Percentiles rank a stretch among this genome's conserved stretches.
Evolutionary conservation across 176 grass and related monocot genomes (phyloP).

Genomic region (Dactylis glomerata): DNA sequence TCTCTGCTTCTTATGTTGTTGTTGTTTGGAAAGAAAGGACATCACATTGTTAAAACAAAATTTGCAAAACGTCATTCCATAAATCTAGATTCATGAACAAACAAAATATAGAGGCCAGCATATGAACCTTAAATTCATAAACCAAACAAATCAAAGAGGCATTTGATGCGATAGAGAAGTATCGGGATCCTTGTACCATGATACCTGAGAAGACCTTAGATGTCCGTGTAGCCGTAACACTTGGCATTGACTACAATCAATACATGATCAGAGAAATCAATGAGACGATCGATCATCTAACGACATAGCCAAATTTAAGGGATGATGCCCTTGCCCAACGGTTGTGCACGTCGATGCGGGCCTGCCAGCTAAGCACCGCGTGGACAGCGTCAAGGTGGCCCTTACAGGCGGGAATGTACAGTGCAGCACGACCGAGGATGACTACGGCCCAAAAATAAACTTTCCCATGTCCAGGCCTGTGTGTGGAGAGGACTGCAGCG

Average conservation of each 20-base stretch:
- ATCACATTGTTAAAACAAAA: too few relatives aligned
- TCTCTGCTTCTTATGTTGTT: too few relatives aligned
- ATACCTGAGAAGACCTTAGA: conserved; percentile 76
- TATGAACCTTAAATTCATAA: neutral
- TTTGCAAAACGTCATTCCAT: too few relatives aligned
- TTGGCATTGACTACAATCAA: conserved; percentile 77
- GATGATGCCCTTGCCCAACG: conserved; percentile 85
- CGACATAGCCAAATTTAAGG: neutral
- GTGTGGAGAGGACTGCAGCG: conserved; percentile 53
- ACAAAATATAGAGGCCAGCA: neutral
- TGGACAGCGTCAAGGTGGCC: conserved; percentile 60
- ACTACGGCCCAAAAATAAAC: conserved; percentile 75
- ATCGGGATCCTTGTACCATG: conserved; percentile 72
- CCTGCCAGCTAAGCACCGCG: conserved; percentile 68
- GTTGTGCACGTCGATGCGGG: conserved; percentile 75
- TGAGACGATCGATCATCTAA: neutral
- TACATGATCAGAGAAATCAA: neutral
- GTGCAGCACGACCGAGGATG: conserved; percentile 76
- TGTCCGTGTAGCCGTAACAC: conserved; percentile 59
- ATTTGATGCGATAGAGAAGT: conserved; percentile 5
- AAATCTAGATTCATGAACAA: too few relatives aligned
- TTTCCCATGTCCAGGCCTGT: conserved; percentile 31
- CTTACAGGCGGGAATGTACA: conserved; percentile 77
- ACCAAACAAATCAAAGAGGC: neutral
- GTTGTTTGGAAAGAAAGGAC: too few relatives aligned